Percentiles rank a stretch among this genome's conserved stretches.
These are phyloP conservation scores for Phlebiopsis flavidoalba DNA, from an alignment of 768 basidiomycete genomes.

Conservation along the genomic window DNA sequence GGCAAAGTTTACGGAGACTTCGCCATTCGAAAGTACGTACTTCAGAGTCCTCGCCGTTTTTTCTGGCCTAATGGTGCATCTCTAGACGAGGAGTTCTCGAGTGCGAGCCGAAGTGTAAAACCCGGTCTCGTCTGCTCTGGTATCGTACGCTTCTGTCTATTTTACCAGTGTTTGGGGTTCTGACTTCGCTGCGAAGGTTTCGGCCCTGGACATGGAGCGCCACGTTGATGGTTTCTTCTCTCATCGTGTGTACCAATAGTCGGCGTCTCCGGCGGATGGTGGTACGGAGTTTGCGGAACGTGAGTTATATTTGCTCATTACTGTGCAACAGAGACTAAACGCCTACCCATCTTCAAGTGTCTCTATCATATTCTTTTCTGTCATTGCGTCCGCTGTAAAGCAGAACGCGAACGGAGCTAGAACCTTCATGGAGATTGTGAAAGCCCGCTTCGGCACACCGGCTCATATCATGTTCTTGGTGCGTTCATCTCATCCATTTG, in stretches of 20 bases:
- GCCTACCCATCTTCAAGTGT: slow-evolving; percentile 27
- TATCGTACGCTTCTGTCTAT: slow-evolving; percentile 28
- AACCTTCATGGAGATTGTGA: slow-evolving; percentile 55
- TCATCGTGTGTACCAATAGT: slow-evolving; percentile 47
- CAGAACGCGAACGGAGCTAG: slow-evolving; percentile 54
- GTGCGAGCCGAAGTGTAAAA: slow-evolving; percentile 40
- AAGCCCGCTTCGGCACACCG: slow-evolving; percentile 40
- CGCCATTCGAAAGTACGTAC: slow-evolving; percentile 44
- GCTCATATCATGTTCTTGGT: slow-evolving; percentile 40
- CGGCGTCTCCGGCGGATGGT: slow-evolving; percentile 36
- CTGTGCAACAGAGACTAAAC: no score
- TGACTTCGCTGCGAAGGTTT: background rate
- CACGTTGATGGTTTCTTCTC: slow-evolving; percentile 49
- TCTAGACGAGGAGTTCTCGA: slow-evolving; percentile 34
- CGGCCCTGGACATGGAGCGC: slow-evolving; percentile 55
- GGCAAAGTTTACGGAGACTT: slow-evolving; percentile 40
- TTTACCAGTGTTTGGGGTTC: background rate
- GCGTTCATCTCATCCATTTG: background rate
- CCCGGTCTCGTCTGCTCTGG: slow-evolving; percentile 47
- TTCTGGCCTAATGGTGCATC: background rate
- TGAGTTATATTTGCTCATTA: background rate
- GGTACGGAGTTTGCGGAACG: slow-evolving; percentile 38
- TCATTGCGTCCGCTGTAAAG: slow-evolving; percentile 53
- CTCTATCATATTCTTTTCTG: slow-evolving; percentile 48
- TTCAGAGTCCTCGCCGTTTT: background rate